Evolutionary conservation across 805 yeast genomes (phyloP).

Genomic region (Cyberlindnera maclurae): DNA sequence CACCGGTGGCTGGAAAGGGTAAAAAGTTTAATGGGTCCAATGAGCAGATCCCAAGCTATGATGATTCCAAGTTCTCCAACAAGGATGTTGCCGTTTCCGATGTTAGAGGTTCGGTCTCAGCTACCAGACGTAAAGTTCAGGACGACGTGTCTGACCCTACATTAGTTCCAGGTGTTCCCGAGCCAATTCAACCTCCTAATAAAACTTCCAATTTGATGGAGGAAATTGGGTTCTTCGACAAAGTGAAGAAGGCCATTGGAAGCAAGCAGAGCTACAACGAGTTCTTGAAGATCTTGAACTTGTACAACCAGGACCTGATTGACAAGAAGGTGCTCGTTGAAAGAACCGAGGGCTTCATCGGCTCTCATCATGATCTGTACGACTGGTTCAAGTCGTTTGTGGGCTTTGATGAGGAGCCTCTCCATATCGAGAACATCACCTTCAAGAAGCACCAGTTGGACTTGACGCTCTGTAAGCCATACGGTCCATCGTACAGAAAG

Average conservation of each 20-base stretch:
- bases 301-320: conserved; percentile 86
- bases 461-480: conserved; percentile 82
- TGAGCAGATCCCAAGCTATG: conserved; percentile 12
- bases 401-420: conserved; percentile 79
- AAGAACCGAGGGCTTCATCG: conserved; percentile 79
- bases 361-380: conserved; percentile 69
- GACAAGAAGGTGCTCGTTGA: conserved; percentile 77
- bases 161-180: conserved; percentile 78
- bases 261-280: conserved; percentile 89
- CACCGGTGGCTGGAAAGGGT: conserved; percentile 39
- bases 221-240: conserved; percentile 87
- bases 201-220: conserved; percentile 61
- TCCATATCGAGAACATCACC: conserved; percentile 76
- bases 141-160: conserved; percentile 47
- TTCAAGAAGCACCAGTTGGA: conserved; percentile 90
- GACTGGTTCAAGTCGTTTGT: conserved; percentile 92
- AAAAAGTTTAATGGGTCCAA: conserved; percentile 11
- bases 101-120: conserved; percentile 26
- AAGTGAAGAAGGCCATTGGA: conserved; percentile 80
- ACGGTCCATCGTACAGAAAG: conserved; percentile 91
- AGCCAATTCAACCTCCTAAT: conserved; percentile 59
- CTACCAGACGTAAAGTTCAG: conserved; percentile 13
- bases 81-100: conserved; percentile 30
- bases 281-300: conserved; percentile 78
- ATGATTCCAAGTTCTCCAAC: conserved; percentile 15